Conservation (phyloP, 2,329 filamentous ascomycete genomes). For the Alternaria alternata region DNA sequence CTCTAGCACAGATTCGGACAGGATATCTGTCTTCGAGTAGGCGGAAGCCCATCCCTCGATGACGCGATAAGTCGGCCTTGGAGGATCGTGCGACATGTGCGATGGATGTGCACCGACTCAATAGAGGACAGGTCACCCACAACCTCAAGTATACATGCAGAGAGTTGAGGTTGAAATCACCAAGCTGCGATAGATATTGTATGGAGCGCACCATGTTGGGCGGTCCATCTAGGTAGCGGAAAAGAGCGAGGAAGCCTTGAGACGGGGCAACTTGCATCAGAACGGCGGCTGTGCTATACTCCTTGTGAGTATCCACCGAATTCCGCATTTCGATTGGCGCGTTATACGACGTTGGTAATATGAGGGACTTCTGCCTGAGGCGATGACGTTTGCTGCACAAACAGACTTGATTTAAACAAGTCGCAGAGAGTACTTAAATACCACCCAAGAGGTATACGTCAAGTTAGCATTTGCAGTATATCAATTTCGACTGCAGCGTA, state of each 20-base stretch:
- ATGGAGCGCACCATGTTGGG: constrained; percentile 6
- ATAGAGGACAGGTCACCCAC: not conserved
- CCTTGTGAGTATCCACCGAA: not conserved
- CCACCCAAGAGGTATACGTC: not conserved
- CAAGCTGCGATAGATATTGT: not conserved
- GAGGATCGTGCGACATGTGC: not conserved
- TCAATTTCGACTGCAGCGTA: not conserved
- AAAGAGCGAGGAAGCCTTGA: constrained; percentile 3
- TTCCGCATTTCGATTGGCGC: not conserved
- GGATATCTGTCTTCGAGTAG: not conserved
- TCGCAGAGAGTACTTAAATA: not conserved
- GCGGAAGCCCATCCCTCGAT: not conserved
- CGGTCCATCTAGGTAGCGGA: not conserved
- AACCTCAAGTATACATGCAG: not conserved
- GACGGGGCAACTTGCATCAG: not conserved
- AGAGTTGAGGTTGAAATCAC: not conserved
- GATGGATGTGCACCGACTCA: not conserved
- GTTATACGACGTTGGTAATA: not conserved
- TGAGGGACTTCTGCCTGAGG: not conserved
- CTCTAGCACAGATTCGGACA: not conserved
- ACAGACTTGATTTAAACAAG: not conserved
- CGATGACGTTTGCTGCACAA: not conserved
- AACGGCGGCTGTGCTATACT: not conserved
- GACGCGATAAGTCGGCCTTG: not conserved
- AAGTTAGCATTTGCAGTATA: not conserved